Conservation (phyloP, 306 rosid genomes). For the Lathyrus aphaca region DNA sequence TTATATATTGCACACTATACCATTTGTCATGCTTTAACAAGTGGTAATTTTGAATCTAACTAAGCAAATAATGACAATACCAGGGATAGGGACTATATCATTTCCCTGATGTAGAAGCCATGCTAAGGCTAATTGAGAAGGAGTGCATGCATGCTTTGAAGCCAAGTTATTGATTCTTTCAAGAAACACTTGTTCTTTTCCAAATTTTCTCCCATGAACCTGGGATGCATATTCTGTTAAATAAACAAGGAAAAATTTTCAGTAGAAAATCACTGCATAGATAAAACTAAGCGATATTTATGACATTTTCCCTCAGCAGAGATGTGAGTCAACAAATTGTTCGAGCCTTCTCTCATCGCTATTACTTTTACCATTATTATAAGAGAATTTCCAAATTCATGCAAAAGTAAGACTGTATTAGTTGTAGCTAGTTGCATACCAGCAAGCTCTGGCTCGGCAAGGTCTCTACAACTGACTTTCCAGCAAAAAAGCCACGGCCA, state of each 20-base stretch:
- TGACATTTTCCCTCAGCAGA: not conserved
- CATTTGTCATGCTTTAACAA: not conserved
- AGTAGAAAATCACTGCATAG: slow-evolving; percentile 9
- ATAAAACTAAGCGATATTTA: not conserved
- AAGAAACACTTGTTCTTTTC: slow-evolving; percentile 63
- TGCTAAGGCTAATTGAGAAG: slow-evolving; percentile 71
- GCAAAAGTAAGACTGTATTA: slow-evolving; percentile 13
- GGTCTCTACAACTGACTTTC: slow-evolving; percentile 63
- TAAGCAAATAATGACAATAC: slow-evolving; percentile 39
- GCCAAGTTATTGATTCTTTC: slow-evolving; percentile 53
- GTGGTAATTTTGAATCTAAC: not conserved
- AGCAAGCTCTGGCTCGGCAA: slow-evolving; percentile 60
- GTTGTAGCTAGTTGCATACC: slow-evolving; percentile 44
- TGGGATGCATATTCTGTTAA: slow-evolving; percentile 59
- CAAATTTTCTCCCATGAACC: slow-evolving; percentile 67
- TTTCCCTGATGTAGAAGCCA: slow-evolving; percentile 76
- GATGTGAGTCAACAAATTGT: not conserved
- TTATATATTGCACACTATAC: no score
- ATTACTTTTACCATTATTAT: slow-evolving; percentile 12
- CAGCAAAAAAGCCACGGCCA: slow-evolving; percentile 71
- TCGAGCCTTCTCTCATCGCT: not conserved
- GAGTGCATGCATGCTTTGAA: slow-evolving; percentile 56
- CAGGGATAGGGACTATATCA: slow-evolving; percentile 73
- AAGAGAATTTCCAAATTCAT: slow-evolving; percentile 9
- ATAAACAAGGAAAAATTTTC: slow-evolving; percentile 28